Percentiles rank a stretch among this genome's conserved stretches.
These are phyloP conservation scores for Suillus alpinus DNA, from an alignment of 768 basidiomycete species.

Conservation along the genomic window DNA sequence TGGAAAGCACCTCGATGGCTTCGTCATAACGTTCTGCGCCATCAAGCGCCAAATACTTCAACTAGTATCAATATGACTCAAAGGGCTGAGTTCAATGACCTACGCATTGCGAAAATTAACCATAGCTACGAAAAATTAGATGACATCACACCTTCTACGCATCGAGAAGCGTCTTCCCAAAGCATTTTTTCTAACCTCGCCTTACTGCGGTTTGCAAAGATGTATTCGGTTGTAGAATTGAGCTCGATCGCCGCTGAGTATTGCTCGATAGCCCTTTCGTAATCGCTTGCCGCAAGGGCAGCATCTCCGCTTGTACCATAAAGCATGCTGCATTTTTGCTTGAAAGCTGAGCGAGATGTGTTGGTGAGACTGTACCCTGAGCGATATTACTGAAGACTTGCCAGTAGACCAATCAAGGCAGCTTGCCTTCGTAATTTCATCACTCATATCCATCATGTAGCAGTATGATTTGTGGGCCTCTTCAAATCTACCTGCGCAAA, in stretches of 20 bases:
- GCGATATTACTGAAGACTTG: neutral
- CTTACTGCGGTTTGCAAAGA: neutral
- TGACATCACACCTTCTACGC: neutral
- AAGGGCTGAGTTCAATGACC: neutral
- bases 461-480: neutral
- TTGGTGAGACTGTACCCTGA: neutral
- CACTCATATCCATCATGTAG: neutral
- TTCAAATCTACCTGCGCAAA: neutral
- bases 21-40: neutral
- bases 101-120: neutral
- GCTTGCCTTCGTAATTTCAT: neutral
- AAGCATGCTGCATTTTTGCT: neutral
- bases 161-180: neutral
- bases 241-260: neutral
- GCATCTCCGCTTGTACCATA: neutral
- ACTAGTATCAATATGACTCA: neutral
- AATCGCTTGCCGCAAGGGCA: neutral
- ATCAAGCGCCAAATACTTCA: neutral
- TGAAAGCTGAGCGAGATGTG: neutral
- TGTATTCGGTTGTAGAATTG: neutral
- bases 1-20: neutral
- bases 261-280: neutral
- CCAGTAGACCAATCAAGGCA: neutral
- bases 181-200: neutral
- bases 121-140: neutral